phyloP scores from a whole-genome alignment of 352 stramenopile species.

The Pythium vanterpoolii region DNA sequence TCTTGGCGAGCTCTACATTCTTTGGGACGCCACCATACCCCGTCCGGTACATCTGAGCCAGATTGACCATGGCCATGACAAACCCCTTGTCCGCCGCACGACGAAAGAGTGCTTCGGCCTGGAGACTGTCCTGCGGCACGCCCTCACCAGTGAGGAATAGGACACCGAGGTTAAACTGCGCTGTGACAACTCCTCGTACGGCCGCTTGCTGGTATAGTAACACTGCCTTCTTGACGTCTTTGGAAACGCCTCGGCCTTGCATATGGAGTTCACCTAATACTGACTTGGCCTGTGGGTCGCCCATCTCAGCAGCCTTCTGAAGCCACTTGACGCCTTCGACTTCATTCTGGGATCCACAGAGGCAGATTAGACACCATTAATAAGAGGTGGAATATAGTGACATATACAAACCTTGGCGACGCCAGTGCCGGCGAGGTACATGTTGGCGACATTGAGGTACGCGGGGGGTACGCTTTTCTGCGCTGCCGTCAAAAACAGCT shows the following conservation, averaged over 20 bases:
- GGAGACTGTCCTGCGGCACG: constrained; percentile 47
- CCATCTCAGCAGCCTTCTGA: constrained; percentile 65
- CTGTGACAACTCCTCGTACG: constrained; percentile 44
- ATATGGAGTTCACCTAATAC: constrained; percentile 71
- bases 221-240: constrained; percentile 52
- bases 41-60: constrained; percentile 80
- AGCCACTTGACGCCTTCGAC: constrained; percentile 67
- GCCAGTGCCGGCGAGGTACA: constrained; percentile 69
- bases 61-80: constrained; percentile 86
- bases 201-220: constrained; percentile 72
- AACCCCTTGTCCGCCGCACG: constrained; percentile 73
- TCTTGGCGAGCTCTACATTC: constrained; percentile 54
- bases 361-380: not conserved
- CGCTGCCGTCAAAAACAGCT: constrained; percentile 69
- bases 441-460: constrained; percentile 82
- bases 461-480: constrained; percentile 60
- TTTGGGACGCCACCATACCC: constrained; percentile 66
- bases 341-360: constrained; percentile 45
- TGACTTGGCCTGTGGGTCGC: constrained; percentile 72
- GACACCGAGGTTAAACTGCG: constrained; percentile 80
- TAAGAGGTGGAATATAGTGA: not conserved
- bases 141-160: constrained; percentile 67
- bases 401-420: constrained; percentile 51
- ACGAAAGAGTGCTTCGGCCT: constrained; percentile 74
- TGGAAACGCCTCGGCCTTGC: constrained; percentile 50